Percentiles rank a stretch among this genome's conserved stretches.
Conservation (phyloP, 2,329 filamentous ascomycete genomes). For the Claviceps maximensis region DNA sequence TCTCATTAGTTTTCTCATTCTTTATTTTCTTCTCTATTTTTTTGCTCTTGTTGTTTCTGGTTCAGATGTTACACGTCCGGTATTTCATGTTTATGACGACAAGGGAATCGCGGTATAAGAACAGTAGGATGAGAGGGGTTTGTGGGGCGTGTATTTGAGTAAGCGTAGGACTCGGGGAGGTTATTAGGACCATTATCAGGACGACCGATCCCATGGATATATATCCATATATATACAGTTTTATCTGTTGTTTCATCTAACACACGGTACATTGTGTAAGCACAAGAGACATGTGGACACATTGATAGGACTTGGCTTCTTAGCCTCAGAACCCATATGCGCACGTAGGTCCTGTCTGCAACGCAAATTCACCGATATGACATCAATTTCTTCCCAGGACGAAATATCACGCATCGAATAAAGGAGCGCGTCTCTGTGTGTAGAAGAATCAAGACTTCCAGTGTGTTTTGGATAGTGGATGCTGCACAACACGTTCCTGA, state of each 20-base stretch:
- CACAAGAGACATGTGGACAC: neutral
- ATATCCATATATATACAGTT: neutral
- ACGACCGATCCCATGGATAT: neutral
- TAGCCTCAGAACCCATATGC: neutral
- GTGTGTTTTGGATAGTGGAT: neutral
- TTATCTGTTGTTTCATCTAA: neutral
- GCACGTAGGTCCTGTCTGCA: too few relatives aligned
- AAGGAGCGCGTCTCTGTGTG: neutral
- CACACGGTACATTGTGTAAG: neutral
- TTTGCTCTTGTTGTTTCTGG: neutral
- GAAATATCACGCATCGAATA: neutral
- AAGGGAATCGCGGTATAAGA: too few relatives aligned
- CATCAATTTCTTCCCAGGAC: too few relatives aligned
- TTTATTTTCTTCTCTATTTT: neutral
- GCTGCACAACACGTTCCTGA: neutral
- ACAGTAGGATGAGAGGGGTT: too few relatives aligned
- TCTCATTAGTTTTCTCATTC: conserved; percentile 6
- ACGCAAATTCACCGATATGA: too few relatives aligned
- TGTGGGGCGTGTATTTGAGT: too few relatives aligned
- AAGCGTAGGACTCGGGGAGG: neutral
- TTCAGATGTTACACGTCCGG: neutral
- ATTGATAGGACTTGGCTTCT: neutral
- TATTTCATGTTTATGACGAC: neutral
- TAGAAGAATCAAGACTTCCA: neutral
- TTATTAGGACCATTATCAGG: neutral